phyloP scores from a whole-genome alignment of 2,329 filamentous ascomycete genomes.

The Sporothrix inflata region DNA sequence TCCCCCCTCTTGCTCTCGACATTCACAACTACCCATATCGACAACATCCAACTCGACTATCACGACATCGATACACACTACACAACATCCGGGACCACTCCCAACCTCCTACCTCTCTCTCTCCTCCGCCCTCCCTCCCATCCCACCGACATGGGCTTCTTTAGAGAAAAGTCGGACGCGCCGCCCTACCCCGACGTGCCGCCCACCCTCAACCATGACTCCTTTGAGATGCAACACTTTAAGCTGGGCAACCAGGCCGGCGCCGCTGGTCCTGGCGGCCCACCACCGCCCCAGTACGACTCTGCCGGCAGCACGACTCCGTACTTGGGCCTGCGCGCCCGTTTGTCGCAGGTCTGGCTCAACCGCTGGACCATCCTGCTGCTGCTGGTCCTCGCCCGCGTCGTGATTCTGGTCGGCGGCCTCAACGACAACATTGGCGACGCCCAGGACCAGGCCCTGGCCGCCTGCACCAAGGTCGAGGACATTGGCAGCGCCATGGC shows the following conservation, averaged over 20 bases:
- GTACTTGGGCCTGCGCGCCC: conserved; percentile 86
- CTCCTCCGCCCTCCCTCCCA: conserved; percentile 2
- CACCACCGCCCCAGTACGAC: conserved; percentile 41
- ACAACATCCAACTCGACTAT: not conserved
- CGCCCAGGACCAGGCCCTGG: conserved; percentile 79
- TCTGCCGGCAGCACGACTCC: conserved; percentile 77
- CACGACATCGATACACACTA: not conserved
- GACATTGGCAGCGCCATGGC: conserved; percentile 93
- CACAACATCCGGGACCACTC: not conserved
- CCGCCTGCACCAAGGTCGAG: conserved; percentile 90
- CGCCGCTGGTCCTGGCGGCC: not conserved
- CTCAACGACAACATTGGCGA: conserved; percentile 74
- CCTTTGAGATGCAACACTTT: conserved; percentile 43
- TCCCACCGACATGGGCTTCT: conserved; percentile 36
- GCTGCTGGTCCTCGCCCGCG: conserved; percentile 78
- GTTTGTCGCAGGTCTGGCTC: conserved; percentile 94
- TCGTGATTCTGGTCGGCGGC: conserved; percentile 73
- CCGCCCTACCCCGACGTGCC: conserved; percentile 41
- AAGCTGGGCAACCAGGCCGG: conserved; percentile 39
- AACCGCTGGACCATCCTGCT: conserved; percentile 96
- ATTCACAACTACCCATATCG: not conserved
- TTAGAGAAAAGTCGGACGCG: conserved; percentile 35
- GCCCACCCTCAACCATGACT: conserved; percentile 38
- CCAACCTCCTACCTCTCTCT: not conserved
- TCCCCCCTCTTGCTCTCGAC: conserved; percentile 9